phyloP scores from a whole-genome alignment of 2,329 filamentous ascomycete genomes.

The Hymenoscyphus repandus region DNA sequence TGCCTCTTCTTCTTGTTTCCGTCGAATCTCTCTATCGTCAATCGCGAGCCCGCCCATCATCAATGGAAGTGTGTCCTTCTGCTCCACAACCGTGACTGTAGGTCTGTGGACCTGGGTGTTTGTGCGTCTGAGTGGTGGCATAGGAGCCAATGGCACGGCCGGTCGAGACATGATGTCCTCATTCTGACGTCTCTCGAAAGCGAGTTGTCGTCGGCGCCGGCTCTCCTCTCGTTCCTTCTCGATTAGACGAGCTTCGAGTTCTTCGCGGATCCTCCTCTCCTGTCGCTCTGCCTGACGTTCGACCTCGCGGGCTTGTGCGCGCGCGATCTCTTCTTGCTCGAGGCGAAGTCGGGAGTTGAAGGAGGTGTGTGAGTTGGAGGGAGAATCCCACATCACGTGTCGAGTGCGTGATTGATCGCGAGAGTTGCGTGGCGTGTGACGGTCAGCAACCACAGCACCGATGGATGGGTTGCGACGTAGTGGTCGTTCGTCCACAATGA shows the following conservation, averaged over 20 bases:
- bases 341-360: slow-evolving; percentile 15
- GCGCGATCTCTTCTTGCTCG: slow-evolving; percentile 14
- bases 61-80: slow-evolving; percentile 11
- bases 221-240: slow-evolving; percentile 10
- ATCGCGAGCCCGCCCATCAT: slow-evolving; percentile 18
- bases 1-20: slow-evolving; percentile 15
- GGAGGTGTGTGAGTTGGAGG: slow-evolving; percentile 21
- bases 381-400: slow-evolving; percentile 19
- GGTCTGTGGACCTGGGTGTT: slow-evolving; percentile 9
- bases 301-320: neutral
- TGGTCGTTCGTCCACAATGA: slow-evolving; percentile 28
- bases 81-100: slow-evolving; percentile 24
- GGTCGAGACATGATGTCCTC: slow-evolving; percentile 27
- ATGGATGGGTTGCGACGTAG: slow-evolving; percentile 16
- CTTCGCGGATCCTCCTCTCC: neutral
- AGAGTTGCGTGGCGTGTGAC: slow-evolving; percentile 8
- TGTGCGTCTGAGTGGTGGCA: slow-evolving; percentile 6
- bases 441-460: slow-evolving; percentile 18
- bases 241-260: slow-evolving; percentile 1
- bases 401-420: slow-evolving; percentile 4
- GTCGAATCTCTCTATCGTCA: slow-evolving; percentile 5
- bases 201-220: slow-evolving; percentile 11
- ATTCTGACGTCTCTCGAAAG: slow-evolving; percentile 23
- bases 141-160: slow-evolving; percentile 20
- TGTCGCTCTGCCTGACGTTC: neutral